phyloP scores from a whole-genome alignment of 306 rosid species.

The Sesbania bispinosa region DNA sequence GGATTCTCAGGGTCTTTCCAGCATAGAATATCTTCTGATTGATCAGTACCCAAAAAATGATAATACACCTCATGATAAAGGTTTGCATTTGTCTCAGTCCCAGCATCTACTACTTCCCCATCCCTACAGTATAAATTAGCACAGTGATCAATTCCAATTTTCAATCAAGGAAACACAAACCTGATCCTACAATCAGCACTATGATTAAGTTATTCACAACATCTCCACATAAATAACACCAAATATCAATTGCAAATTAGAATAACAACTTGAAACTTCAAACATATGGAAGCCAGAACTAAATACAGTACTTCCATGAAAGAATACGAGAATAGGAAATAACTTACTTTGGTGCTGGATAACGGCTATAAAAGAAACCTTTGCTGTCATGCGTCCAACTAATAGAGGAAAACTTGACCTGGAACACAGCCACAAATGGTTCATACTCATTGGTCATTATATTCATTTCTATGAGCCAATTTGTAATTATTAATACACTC shows the following conservation, averaged over 20 bases:
- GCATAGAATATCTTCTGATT: conserved; percentile 77
- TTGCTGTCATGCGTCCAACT: conserved; percentile 87
- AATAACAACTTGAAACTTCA: neutral
- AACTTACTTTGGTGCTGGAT: conserved; percentile 83
- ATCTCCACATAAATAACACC: neutral
- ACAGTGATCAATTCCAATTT: conserved; percentile 11
- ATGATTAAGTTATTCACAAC: too few species aligned
- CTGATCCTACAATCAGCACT: neutral
- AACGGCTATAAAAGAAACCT: conserved; percentile 91
- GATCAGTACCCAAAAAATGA: conserved; percentile 83
- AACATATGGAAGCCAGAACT: neutral
- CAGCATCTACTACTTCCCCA: conserved; percentile 66
- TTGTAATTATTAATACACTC: conserved; percentile 12
- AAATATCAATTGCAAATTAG: neutral
- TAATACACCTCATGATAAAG: conserved; percentile 76
- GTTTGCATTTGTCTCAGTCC: conserved; percentile 80
- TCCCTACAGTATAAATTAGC: conserved; percentile 45
- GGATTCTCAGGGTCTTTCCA: conserved; percentile 88
- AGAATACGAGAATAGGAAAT: neutral
- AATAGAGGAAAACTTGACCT: conserved; percentile 82
- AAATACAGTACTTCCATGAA: neutral
- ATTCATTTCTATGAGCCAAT: neutral
- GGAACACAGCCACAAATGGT: conserved; percentile 21
- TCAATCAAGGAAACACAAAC: neutral
- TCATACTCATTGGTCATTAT: too few species aligned